Percentiles rank a stretch among this genome's conserved stretches.
Conservation (phyloP, 2,329 filamentous ascomycete genomes). For the Colletotrichum tofieldiae region DNA sequence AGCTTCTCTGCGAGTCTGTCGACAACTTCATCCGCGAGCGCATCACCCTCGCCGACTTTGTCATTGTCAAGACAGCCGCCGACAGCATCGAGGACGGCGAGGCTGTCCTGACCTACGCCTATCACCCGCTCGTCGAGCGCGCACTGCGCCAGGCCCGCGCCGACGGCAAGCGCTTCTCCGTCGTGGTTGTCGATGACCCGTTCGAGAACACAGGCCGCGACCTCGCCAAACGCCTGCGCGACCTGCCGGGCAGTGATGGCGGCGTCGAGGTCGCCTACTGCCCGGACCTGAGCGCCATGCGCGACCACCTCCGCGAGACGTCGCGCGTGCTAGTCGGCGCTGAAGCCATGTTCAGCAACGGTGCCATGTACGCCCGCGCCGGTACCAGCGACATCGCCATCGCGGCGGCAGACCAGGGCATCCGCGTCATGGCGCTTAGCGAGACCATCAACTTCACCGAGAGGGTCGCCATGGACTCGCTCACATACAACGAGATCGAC, state of each 20-base stretch:
- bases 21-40: conserved; percentile 93
- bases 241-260: conserved; percentile 46
- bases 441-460: conserved; percentile 93
- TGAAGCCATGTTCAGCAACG: conserved; percentile 96
- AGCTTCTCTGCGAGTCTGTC: conserved; percentile 77
- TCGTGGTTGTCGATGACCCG: conserved; percentile 85
- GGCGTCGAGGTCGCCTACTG: conserved; percentile 87
- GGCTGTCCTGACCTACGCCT: conserved; percentile 88
- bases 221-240: conserved; percentile 78
- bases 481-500: conserved; percentile 94
- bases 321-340: conserved; percentile 90
- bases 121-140: conserved; percentile 88
- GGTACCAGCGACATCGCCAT: conserved; percentile 92
- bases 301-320: conserved; percentile 76
- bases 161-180: conserved; percentile 82
- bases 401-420: conserved; percentile 81
- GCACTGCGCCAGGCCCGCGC: conserved; percentile 82
- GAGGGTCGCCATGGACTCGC: conserved; percentile 91
- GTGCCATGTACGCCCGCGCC: conserved; percentile 87
- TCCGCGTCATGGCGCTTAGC: conserved; percentile 90
- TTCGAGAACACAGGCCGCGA: conserved; percentile 67
- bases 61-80: conserved; percentile 84
- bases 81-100: conserved; percentile 85
- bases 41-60: conserved; percentile 87
- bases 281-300: conserved; percentile 81